phyloP scores from a whole-genome alignment of 768 basidiomycete species.

The Macrolepiota dolichaula region DNA sequence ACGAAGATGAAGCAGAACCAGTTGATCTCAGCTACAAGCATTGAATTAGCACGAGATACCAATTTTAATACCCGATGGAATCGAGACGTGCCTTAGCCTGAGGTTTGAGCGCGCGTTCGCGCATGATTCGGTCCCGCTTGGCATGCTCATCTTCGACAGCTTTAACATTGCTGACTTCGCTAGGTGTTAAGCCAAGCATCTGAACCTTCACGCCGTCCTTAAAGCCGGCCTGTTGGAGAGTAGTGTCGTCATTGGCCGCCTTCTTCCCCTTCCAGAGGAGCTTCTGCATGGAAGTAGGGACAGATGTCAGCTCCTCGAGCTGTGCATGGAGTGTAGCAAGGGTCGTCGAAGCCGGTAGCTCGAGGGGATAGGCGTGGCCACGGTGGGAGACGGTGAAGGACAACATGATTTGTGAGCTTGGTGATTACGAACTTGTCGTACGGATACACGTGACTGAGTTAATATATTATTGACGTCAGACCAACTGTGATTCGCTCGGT shows the following conservation, averaged over 20 bases:
- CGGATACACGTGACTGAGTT: no score
- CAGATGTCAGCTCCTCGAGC: constrained; percentile 61
- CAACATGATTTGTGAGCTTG: neutral
- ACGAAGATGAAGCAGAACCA: constrained; percentile 25
- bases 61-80: neutral
- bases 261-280: constrained; percentile 71
- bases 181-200: constrained; percentile 62
- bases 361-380: constrained; percentile 44
- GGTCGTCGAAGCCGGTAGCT: constrained; percentile 45
- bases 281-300: constrained; percentile 67
- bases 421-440: neutral
- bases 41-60: constrained; percentile 29
- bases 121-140: constrained; percentile 54
- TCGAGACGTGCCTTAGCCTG: constrained; percentile 49
- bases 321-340: constrained; percentile 46
- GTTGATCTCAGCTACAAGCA: constrained; percentile 17
- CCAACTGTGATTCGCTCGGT: no score
- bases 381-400: constrained; percentile 40
- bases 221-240: constrained; percentile 45
- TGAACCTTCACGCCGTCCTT: constrained; percentile 66
- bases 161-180: constrained; percentile 54
- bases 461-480: no score
- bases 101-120: constrained; percentile 53
- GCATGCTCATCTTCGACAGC: constrained; percentile 56
- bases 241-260: constrained; percentile 25